Percentiles rank a stretch among this genome's conserved stretches.
Conservation (phyloP, 495 filamentous ascomycete species). For the Thozetella sp. region DNA sequence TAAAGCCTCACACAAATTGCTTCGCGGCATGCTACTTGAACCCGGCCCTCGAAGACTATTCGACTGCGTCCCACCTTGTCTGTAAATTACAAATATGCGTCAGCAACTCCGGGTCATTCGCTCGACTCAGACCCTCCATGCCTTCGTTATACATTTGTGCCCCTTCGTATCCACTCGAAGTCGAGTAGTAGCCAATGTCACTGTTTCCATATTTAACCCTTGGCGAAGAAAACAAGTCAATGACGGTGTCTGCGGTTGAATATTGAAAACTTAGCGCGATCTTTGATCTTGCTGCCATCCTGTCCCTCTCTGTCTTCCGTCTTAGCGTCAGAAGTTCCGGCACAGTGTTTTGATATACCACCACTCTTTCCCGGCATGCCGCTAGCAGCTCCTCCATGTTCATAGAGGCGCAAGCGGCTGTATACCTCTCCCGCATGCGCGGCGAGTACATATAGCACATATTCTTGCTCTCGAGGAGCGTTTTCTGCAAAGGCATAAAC, state of each 20-base stretch:
- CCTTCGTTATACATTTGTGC: not conserved
- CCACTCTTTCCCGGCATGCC: not conserved
- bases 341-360: not conserved
- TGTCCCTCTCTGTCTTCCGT: not conserved
- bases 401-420: not conserved
- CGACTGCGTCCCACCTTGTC: not conserved
- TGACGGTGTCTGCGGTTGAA: not conserved
- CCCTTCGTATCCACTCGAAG: not conserved
- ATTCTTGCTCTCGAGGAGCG: slow-evolving; percentile 17
- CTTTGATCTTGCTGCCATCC: not conserved
- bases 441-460: slow-evolving; percentile 38
- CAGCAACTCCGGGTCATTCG: not conserved
- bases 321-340: not conserved
- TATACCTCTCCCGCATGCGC: slow-evolving; percentile 27
- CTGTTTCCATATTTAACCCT: not conserved
- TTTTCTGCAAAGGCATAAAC: slow-evolving; percentile 22
- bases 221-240: not conserved
- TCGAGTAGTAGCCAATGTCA: not conserved
- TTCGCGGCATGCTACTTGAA: too few species aligned
- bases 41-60: not conserved
- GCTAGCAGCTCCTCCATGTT: not conserved
- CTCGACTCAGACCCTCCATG: not conserved
- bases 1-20: too few species aligned
- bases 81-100: not conserved
- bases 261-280: not conserved